Evolutionary conservation across 1,284 basidiomycete genomes (phyloP), one percentile per base, ranked within the genome.

Genomic region (Cutaneotrichosporon sp.): DNA sequence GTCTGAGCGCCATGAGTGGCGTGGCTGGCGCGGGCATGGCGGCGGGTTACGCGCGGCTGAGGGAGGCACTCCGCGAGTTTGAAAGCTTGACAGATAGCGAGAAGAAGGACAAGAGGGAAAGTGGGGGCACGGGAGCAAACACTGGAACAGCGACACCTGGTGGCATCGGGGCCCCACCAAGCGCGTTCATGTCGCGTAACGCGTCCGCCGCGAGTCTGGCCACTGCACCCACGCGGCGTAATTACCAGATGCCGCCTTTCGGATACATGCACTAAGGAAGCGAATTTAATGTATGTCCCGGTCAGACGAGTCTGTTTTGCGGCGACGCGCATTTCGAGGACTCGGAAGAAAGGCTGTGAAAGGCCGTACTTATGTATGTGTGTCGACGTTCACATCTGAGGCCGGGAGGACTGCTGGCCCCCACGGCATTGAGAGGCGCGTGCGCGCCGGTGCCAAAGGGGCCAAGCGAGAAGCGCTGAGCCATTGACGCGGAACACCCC

Each of bases 11-110:
- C 5, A 70, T 73, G 64, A 59, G 57, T 16, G 71, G 71, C 10
- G 71, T 70, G 20, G 71, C 71, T 2, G 69, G 70, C 10, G 65
- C 62, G 1, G 71, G 71, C 2, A 73, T 75, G 69, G 68, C 67
- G 14, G 65, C 61, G 1, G 71, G 72, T 1, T 72, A 72, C 66
- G 66, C 65, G 22, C 66, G 67, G 41, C 52, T 75, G 10, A 65
- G 67, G 25, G 71, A 72, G 19, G 62, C 73, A 56, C 57, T 76
- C 45, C 72, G 70, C 57, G 74, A 74, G 51, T 67, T 74, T 47
- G 74, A 76, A 34, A 55, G 49, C 38, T 24, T 61, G 6, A 53
- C 49, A 16, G 49, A 46, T 17, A 31, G 44, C 31, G 43, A 32
- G 35, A 45, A 49, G 27, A 38, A 43, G 22, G 47, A 9, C 10